phyloP scores from a whole-genome alignment of 345 rosid species.

The Syzygium aqueum region DNA sequence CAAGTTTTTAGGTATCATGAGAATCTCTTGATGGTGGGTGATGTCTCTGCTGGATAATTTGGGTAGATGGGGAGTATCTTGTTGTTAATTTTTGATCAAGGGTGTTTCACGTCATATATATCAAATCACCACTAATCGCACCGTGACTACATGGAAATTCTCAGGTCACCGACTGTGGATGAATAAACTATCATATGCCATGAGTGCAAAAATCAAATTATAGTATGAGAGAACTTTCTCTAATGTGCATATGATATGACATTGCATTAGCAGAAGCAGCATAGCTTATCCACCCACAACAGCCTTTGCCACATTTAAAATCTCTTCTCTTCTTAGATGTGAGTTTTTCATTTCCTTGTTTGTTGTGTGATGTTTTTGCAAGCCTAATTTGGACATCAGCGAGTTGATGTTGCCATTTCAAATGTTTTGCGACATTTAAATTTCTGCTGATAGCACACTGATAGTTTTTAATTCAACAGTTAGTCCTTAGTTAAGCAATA shows the following conservation, averaged over 20 bases:
- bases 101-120: background rate
- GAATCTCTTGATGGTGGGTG: background rate
- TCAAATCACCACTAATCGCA: background rate
- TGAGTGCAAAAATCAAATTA: background rate
- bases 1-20: background rate
- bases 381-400: background rate
- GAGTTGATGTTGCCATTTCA: background rate
- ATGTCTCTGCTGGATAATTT: background rate
- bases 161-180: background rate
- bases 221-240: background rate
- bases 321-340: background rate
- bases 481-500: background rate
- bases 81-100: background rate
- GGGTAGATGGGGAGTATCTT: background rate
- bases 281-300: background rate
- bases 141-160: background rate
- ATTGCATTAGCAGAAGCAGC: background rate
- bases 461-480: background rate
- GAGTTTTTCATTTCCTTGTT: background rate
- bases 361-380: background rate
- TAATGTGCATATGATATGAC: background rate
- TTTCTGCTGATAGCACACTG: background rate
- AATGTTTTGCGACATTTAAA: background rate
- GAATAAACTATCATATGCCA: background rate
- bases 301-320: background rate